Base-by-base conservation (phyloP, 306 rosid genomes). In the Mimosa bimucronata region DNA sequence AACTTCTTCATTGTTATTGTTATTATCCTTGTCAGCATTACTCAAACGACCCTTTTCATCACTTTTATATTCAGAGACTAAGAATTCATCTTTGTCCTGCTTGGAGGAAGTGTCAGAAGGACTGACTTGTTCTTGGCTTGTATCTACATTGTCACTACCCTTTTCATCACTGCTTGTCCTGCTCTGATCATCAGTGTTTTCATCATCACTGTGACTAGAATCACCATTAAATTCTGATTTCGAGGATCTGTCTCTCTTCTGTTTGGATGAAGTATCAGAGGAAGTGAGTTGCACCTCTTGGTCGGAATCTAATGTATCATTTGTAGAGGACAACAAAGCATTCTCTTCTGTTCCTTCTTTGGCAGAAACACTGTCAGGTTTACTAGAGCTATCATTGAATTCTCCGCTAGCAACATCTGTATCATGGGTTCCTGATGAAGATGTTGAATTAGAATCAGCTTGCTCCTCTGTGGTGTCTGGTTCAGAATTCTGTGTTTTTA, bases 231-330 rank as follows among this genome's bases (percentile, higher is more conserved):
- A 80, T 26, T 71, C 80, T 18, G 84, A 74, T 53, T 71, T 83
- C 41, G 85, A 79, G 73, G 86, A 81, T 55, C 58, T 84, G 42
- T 83, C 74, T 25, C 71, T 87, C 69, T 77, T 90, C 57, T 74
- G 79, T 71, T 82, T 67, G 7, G 68, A 81, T 25, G 88, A 70
- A 52, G 82, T 40, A 72, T 73, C 79, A 19, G 93, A 62, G 69
- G 90, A 80, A 69, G 81, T 77, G 71, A 73, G 83, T 53, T 83
- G 79, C 65, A 80, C 82, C 75, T 83, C 78, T 19, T 79, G 80
- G 53, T 71, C 74, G 67, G 69, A 75, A 71, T 81, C 80, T 25
- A n/a, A 44, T 14, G 74, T 73, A 9, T 75, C 83, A n/a, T 85
- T 80, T 13, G 85, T 75, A 40, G 71, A 70, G 48, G 83, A 76